Base-by-base conservation (phyloP, 768 basidiomycete species). In the Macrocybe gigantea region DNA sequence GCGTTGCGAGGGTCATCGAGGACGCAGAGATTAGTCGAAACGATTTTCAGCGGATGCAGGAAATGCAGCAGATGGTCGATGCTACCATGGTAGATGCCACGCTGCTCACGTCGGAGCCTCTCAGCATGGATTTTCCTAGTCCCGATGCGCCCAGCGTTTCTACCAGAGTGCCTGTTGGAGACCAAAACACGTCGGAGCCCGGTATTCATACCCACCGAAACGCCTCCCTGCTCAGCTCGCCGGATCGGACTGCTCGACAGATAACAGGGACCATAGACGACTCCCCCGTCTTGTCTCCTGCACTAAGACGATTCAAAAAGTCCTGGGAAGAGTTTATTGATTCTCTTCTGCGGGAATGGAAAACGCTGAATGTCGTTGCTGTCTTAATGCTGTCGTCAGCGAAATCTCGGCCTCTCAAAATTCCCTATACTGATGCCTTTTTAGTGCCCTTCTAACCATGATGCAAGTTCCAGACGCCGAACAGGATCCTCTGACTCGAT, bases 271-370 rank as follows among this genome's bases (percentile, higher is more conserved):
- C 22, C 1, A 22, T 22, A 22, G 22, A 22, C 22, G 22, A 22
- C 22, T 2, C 22, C 22, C 22, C 22, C 22, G 22, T 22, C 22
- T 22, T 22, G 22, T 22, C 22, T 22, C 22, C 22, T 22, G 1
- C 22, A 22, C 22, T 22, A 1, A 22, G 22, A 22, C 22, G 22
- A 22, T 22, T 22, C 22, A 22, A 22, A 22, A 22, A 22, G 22
- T 22, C 22, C 22, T 89, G 87, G 87, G 87, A 88, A 63, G 62
- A 60, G 0, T 87, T 89, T 55, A 75, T 88, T 10, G 82, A 85
- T 48, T 80, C 82, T 0, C 65, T 88, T 14, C 51, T 73, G 54
- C 71, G 78, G 22, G 85, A 88, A 56, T 88, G 84, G 83, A 87
- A 87, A 67, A 88, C 85, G 2, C 49, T 73, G 30, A 88, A 88